phyloP scores from a whole-genome alignment of 495 filamentous ascomycete genomes.

The Aspergillus diversus region DNA sequence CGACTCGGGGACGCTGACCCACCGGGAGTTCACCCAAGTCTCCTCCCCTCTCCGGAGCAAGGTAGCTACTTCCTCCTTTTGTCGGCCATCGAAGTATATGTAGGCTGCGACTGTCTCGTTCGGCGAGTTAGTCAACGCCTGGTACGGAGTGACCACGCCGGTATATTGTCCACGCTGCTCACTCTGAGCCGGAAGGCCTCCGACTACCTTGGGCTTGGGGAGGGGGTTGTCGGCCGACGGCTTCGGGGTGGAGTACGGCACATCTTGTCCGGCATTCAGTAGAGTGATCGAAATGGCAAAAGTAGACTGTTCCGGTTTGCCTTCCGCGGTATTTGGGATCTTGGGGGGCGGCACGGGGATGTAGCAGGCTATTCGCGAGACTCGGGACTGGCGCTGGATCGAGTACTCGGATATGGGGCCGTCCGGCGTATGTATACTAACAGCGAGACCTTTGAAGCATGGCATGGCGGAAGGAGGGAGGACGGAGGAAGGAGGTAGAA shows the following conservation, averaged over 20 bases:
- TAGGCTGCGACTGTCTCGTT: slow-evolving; percentile 98
- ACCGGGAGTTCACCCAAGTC: slow-evolving; percentile 98
- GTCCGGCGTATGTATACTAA: slow-evolving; percentile 91
- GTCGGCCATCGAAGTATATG: slow-evolving; percentile 96
- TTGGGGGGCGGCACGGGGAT: slow-evolving; percentile 92
- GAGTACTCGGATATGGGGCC: slow-evolving; percentile 90
- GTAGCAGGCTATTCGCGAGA: slow-evolving; percentile 92
- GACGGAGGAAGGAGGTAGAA: slow-evolving; percentile 8
- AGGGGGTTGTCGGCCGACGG: slow-evolving; percentile 69
- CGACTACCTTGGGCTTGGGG: slow-evolving; percentile 79
- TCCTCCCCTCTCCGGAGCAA: slow-evolving; percentile 91
- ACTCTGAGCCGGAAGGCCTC: slow-evolving; percentile 63
- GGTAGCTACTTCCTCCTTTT: slow-evolving; percentile 97
- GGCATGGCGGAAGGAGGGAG: slow-evolving; percentile 63
- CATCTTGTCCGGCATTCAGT: slow-evolving; percentile 81
- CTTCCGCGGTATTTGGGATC: slow-evolving; percentile 63
- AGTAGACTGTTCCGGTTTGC: slow-evolving; percentile 85
- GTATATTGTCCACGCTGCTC: slow-evolving; percentile 57
- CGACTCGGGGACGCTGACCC: slow-evolving; percentile 89
- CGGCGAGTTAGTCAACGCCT: slow-evolving; percentile 81
- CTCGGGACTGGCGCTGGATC: slow-evolving; percentile 88
- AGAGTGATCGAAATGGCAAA: slow-evolving; percentile 98
- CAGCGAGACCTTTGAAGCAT: slow-evolving; percentile 96
- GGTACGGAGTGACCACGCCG: slow-evolving; percentile 75
- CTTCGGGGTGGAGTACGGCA: slow-evolving; percentile 87